Percentiles rank a stretch among this genome's conserved stretches.
phyloP scores from a whole-genome alignment of 768 basidiomycete species.

The Suillus ampliporus region DNA sequence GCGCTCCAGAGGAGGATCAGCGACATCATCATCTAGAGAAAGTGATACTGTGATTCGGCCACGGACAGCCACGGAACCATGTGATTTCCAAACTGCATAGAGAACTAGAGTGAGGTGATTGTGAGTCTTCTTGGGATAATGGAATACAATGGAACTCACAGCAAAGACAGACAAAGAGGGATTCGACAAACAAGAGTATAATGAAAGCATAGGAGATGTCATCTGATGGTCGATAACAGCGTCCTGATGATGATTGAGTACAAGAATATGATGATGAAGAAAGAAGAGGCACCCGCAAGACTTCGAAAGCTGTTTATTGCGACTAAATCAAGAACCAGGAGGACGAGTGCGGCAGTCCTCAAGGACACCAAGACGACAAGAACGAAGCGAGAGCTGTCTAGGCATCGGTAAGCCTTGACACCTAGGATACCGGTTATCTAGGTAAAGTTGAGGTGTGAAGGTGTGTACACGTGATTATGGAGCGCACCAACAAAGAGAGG shows the following conservation, averaged over 20 bases:
- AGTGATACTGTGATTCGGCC: slow-evolving; percentile 61
- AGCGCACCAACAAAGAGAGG: slow-evolving; percentile 46
- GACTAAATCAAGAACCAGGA: slow-evolving; percentile 50
- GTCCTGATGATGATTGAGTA: slow-evolving; percentile 40
- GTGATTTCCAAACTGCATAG: slow-evolving; percentile 60
- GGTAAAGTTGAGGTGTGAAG: slow-evolving; percentile 9
- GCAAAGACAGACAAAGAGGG: slow-evolving; percentile 63
- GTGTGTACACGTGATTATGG: background rate
- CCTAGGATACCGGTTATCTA: slow-evolving; percentile 70
- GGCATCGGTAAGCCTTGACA: slow-evolving; percentile 68
- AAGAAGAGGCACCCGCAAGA: slow-evolving; percentile 49
- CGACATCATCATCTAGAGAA: slow-evolving; percentile 49
- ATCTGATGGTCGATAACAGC: slow-evolving; percentile 47
- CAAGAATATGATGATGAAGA: background rate
- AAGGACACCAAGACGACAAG: slow-evolving; percentile 48
- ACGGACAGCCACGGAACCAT: slow-evolving; percentile 52
- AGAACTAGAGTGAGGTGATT: slow-evolving; percentile 45
- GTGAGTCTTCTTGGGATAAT: slow-evolving; percentile 6
- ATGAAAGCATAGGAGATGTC: slow-evolving; percentile 47
- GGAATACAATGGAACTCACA: slow-evolving; percentile 47
- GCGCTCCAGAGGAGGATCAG: slow-evolving; percentile 19
- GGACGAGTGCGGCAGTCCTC: slow-evolving; percentile 45
- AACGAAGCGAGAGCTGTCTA: slow-evolving; percentile 63
- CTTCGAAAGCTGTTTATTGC: slow-evolving; percentile 46
- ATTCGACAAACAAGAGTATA: slow-evolving; percentile 56